Evolutionary conservation across 148 eudicot genomes (phyloP).

Genomic region (Arctostaphylos glauca): DNA sequence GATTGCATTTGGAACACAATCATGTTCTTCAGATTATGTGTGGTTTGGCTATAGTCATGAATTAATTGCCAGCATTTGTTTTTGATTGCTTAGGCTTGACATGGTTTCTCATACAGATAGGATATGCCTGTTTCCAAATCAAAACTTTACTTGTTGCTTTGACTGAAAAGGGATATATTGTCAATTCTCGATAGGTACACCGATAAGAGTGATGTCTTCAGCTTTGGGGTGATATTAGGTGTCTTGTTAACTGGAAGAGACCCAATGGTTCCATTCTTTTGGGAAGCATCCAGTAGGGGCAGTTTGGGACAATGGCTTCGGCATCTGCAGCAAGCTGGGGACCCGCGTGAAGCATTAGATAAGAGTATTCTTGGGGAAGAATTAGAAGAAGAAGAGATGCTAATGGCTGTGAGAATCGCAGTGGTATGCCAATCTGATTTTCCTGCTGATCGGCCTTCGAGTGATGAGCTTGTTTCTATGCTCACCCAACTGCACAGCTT

Average conservation of each 20-base stretch:
- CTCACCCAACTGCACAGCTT: slow-evolving; percentile 90
- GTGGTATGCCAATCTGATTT: slow-evolving; percentile 77
- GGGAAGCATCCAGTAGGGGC: slow-evolving; percentile 58
- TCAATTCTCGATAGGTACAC: slow-evolving; percentile 45
- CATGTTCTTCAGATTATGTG: background rate
- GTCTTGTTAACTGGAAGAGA: slow-evolving; percentile 76
- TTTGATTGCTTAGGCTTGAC: background rate
- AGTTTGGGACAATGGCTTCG: slow-evolving; percentile 81
- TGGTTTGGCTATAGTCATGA: background rate
- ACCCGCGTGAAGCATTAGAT: slow-evolving; percentile 71
- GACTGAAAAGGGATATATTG: background rate
- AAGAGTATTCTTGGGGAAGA: slow-evolving; percentile 77
- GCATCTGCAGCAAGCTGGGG: slow-evolving; percentile 84
- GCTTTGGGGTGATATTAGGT: slow-evolving; percentile 87
- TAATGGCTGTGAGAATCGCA: slow-evolving; percentile 88
- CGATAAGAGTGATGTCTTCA: slow-evolving; percentile 86
- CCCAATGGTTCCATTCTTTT: slow-evolving; percentile 71
- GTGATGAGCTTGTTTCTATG: slow-evolving; percentile 94
- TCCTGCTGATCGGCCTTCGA: slow-evolving; percentile 89
- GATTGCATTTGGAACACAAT: background rate
- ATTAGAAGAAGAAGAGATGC: slow-evolving; percentile 87
- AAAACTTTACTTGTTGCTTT: background rate
- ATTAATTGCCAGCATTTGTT: background rate
- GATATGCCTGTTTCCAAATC: background rate
- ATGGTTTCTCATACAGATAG: background rate